Evolutionary conservation across 2,329 filamentous ascomycete genomes (phyloP), one percentile per base, ranked within the genome.

Genomic region (Bipolaris sorokiniana): DNA sequence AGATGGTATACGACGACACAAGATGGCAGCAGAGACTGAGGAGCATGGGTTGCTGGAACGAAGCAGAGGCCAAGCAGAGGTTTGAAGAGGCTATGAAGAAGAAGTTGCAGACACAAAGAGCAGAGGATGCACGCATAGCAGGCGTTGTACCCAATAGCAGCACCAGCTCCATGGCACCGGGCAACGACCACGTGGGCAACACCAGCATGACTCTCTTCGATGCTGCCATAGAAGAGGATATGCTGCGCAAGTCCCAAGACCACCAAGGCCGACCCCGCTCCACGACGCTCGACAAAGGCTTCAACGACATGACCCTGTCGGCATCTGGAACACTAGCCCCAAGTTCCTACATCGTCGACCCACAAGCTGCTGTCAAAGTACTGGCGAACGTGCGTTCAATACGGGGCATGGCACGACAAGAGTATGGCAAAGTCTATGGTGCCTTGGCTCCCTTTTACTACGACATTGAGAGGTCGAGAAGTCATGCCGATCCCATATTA

Each of bases 1-100:
- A 99, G 78, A 99, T 99, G 93, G 93, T 97, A 3, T 99, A 98
- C 78, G 95, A 99, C 76, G 95, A 99, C 76, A 91, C 92, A 48
- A 86, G 94, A 80, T 99, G 95, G 95, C 90, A 98, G 37, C 87
- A 91, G 62, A 86, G 91, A 62, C 78, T 99, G 52, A 90, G 90
- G 73, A 88, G 84, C 56, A 97, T 99, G 88, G 91, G 89, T 1
- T 90, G 90, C 65, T 99, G 95, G 95, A 89, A 96, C 71, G 95
- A 99, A 73, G 77, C 81, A 3, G 94, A 97, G 73, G 95, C 95
- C 4, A 85, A 93, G 59, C 87, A 86, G 65, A 82, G 90, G 51
- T 91, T 92, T 50, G 94, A 97, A 61, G 88, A 94, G 22, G 83
- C 85, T 7, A 83, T 81, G 76, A 78, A 74, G 65, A 75, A 76